Evolutionary conservation across 441 rosid species (phyloP), one percentile per base, ranked within the genome.

Genomic region (Erodium texanum): DNA sequence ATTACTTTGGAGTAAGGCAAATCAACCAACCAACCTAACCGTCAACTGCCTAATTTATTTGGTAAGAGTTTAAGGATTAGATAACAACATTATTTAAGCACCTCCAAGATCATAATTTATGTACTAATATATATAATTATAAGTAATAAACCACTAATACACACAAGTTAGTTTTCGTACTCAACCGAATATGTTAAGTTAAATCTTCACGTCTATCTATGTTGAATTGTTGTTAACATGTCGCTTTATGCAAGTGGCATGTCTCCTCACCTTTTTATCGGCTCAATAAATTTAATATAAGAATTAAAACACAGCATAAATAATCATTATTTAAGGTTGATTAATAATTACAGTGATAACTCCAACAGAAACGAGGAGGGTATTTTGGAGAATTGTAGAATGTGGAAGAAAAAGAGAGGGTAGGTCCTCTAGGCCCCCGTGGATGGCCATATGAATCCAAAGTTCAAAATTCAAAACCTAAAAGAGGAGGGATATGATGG

Each of bases 11-110:
- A 48, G 56, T 48, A 48, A 48, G 16, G 56, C 56, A 41, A 41
- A 48, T 48, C 56, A 48, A 48, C 56, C 56, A 48, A 48, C 56
- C 56, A 48, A 48, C 56, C 56, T 48, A 48, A 48, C 56, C 19
- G 56, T 48, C 56, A 48, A 48, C 56, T 48, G 56, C 56, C 56
- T 48, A 48, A 48, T 48, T 48, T 48, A 48, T 48, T 48, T 15
- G 56, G 56, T 48, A 48, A 48, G 6, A 14, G 19, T 3, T n/a
- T n/a, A 48, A 48, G 16, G 56, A 14, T 14, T 48, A 48, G 56
- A 48, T 14, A 15, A 14, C 5, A 48, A 48, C 56, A 5, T 48
- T 48, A 12, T 48, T n/a, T 48, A 48, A 14, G 10, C 48, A 41
- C 14, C 34, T 29, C 34, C 3, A 5, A 0, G 6, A 29, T 41